A percentile compares a stretch with the other conserved stretches of the same genome.
Evolutionary conservation across 2,329 filamentous ascomycete species (phyloP).

Genomic region (Ilyonectria mors-panacis): DNA sequence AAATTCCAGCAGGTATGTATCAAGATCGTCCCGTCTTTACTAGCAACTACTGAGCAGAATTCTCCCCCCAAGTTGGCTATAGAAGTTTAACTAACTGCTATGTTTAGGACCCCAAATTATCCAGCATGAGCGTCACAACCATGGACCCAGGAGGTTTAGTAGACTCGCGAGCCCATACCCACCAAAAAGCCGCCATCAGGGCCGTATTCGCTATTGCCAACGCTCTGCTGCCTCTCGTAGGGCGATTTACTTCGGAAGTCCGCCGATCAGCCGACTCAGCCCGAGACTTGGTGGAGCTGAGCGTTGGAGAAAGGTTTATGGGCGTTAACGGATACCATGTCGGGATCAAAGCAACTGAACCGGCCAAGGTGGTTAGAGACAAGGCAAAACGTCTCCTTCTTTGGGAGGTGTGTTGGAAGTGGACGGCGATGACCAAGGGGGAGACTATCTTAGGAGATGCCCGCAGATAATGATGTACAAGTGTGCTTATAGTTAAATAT

Average conservation of each 20-base stretch:
- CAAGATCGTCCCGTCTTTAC: conserved; percentile 20
- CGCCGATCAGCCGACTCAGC: conserved; percentile 35
- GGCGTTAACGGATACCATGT: conserved; percentile 29
- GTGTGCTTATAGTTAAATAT: background rate
- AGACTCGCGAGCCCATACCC: conserved; percentile 39
- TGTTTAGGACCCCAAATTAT: conserved; percentile 33
- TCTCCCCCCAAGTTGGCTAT: too few species aligned
- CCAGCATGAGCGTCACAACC: conserved; percentile 38
- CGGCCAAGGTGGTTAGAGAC: conserved; percentile 24
- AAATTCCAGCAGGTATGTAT: conserved; percentile 29
- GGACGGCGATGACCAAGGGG: conserved; percentile 23
- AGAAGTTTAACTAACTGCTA: background rate
- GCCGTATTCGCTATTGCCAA: background rate
- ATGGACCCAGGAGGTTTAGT: conserved; percentile 44
- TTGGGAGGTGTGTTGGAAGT: conserved; percentile 41
- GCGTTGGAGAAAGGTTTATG: conserved; percentile 28
- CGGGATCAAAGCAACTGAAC: background rate
- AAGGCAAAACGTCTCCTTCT: conserved; percentile 1
- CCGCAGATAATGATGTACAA: background rate
- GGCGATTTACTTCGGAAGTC: conserved; percentile 25
- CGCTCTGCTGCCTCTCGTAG: conserved; percentile 21
- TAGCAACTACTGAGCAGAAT: conserved; percentile 20
- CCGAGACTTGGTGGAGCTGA: conserved; percentile 31
- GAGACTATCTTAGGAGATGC: conserved; percentile 33
- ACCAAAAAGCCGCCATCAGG: conserved; percentile 27